These are phyloP conservation scores for Teratosphaeria nubilosa DNA, from an alignment of 2,329 filamentous ascomycete species.

Conservation along the genomic window DNA sequence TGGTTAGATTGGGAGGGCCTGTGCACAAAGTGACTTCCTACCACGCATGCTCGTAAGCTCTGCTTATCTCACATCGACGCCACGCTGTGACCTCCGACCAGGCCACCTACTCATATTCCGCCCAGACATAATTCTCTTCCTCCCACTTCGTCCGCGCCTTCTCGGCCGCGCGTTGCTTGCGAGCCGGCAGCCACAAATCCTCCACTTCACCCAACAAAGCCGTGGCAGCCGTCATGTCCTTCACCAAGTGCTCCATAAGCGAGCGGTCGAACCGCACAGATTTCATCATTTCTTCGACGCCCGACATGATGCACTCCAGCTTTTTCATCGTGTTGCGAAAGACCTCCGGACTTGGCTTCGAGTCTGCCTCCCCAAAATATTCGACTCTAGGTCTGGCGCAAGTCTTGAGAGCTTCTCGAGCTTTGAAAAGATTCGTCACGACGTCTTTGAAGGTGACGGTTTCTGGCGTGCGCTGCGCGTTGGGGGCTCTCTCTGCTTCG, in stretches of 20 bases:
- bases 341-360: slow-evolving; percentile 6
- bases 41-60: not conserved
- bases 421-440: not conserved
- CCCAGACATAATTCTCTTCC: not conserved
- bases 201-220: slow-evolving; percentile 1
- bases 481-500: not conserved
- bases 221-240: slow-evolving; percentile 4
- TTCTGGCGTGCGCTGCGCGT: not conserved
- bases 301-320: slow-evolving; percentile 4
- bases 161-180: not conserved
- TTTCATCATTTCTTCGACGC: slow-evolving; percentile 1
- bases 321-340: slow-evolving; percentile 7
- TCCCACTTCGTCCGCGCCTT: not conserved
- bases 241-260: slow-evolving; percentile 4
- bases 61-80: too few species aligned
- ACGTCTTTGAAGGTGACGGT: slow-evolving; percentile 2
- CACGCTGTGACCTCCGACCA: too few species aligned
- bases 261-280: slow-evolving; percentile 2
- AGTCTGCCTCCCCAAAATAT: not conserved
- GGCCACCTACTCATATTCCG: not conserved
- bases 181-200: not conserved
- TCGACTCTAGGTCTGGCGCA: not conserved
- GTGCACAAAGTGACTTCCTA: slow-evolving; percentile 3
- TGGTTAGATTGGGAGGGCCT: slow-evolving; percentile 8
- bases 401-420: not conserved